Percentiles rank a stretch among this genome's conserved stretches.
Evolutionary conservation across 2,329 filamentous ascomycete species (phyloP).

Genomic region (Monilinia fructicola): DNA sequence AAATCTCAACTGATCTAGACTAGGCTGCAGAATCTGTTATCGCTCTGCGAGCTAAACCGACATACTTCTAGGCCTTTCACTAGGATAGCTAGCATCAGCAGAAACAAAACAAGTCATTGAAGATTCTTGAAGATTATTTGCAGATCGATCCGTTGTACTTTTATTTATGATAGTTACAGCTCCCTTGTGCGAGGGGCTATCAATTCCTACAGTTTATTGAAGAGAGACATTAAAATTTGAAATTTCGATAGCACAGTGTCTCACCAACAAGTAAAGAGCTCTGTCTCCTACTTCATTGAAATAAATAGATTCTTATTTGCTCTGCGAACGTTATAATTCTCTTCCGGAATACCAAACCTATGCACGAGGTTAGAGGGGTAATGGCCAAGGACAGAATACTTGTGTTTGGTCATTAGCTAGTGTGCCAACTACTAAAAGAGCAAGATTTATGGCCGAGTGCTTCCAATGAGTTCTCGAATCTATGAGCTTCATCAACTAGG

Average conservation of each 20-base stretch:
- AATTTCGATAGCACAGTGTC: background rate
- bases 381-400: background rate
- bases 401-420: background rate
- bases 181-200: background rate
- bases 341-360: background rate
- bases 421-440: no score
- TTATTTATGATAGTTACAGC: fast-evolving
- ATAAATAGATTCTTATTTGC: background rate
- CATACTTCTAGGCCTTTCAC: background rate
- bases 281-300: no score
- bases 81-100: background rate
- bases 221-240: background rate
- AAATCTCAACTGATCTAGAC: background rate
- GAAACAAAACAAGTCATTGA: background rate
- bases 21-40: background rate
- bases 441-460: background rate
- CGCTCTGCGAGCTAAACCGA: background rate
- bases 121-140: no score
- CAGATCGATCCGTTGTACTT: background rate
- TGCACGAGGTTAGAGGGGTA: fast-evolving
- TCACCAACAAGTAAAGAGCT: no score
- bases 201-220: background rate
- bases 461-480: no score
- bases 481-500: background rate
- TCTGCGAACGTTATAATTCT: background rate